Base-by-base conservation (phyloP, 225 moss, liverwort and hornwort genomes). In the Anthoceros angustus region DNA sequence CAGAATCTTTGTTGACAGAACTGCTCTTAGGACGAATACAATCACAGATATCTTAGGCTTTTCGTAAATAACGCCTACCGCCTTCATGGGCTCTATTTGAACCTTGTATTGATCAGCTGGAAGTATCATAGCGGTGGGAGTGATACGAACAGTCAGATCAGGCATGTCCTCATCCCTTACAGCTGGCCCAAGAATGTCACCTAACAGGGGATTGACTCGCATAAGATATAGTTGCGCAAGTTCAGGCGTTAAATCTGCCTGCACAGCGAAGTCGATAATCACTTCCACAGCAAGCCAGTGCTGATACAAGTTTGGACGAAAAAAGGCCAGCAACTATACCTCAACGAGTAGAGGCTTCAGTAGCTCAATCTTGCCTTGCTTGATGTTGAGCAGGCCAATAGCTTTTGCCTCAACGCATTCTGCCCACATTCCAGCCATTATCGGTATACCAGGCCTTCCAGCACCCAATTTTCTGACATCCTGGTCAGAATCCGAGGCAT, bases 201-300 rank as follows among this genome's bases (percentile, higher is more conserved):
- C 98, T 5, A 98, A 78, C 48, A 98, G 71, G 23, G 98, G 98
- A 70, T 92, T 98, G 67, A 98, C 72, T 26, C 89, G 85, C 8
- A 87, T 80, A 66, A 98, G 70, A 67, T 92, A 98, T 62, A 92
- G 71, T 73, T 86, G 85, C 20, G 89, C 98, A 64, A 98, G 73
- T 65, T 80, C 86, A 55, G 92, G 87, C 3, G 98, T 89, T 74
- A 98, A 82, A 75, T 98, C 98, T 78, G 89, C 70, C 98, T 98
- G 86, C 73, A 64, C 64, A 76, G 5, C 67, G 43, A 65, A 25
- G 66, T 25, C 60, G 20, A 12, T 63, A 63, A 40, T 1, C 32
- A 32, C 1, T 32, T 32, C 32, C 32, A 32, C 32, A 1, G 32
- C 41, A 42, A 11, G 62, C 10, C 61, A 48, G 20, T 12, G 18